Percentiles rank a stretch among this genome's conserved stretches.
Conservation (phyloP, 2,329 filamentous ascomycete genomes). For the Lanzia echinophila region DNA sequence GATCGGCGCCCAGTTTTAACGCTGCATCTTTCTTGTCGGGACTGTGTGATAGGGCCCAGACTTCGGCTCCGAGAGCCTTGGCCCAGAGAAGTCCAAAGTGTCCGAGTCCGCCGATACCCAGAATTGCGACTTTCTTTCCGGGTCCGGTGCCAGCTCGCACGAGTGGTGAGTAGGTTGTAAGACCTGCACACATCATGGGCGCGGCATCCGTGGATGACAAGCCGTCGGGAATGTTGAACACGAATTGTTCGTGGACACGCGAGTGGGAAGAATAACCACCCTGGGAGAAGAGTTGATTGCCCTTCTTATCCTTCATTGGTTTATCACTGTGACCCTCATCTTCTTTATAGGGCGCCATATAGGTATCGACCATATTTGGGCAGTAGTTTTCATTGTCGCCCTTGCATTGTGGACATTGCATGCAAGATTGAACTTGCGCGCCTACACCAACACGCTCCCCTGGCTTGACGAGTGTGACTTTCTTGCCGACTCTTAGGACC, state of each 20-base stretch:
- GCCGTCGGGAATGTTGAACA: constrained; percentile 48
- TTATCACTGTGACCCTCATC: constrained; percentile 8
- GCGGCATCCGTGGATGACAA: constrained; percentile 46
- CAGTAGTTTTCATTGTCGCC: constrained; percentile 25
- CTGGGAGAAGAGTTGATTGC: constrained; percentile 33
- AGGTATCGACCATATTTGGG: constrained; percentile 21
- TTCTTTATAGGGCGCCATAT: constrained; percentile 22
- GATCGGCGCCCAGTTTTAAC: constrained; percentile 53
- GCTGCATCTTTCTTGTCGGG: constrained; percentile 53
- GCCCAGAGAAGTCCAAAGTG: constrained; percentile 69
- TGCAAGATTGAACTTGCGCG: constrained; percentile 43
- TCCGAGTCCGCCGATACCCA: constrained; percentile 60
- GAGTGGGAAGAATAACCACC: constrained; percentile 47
- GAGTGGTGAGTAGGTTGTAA: constrained; percentile 67
- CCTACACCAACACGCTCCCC: constrained; percentile 47
- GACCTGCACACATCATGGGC: constrained; percentile 71
- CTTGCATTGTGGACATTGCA: constrained; percentile 45
- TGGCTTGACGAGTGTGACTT: constrained; percentile 48
- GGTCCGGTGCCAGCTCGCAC: constrained; percentile 60
- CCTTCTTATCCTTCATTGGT: constrained; percentile 7
- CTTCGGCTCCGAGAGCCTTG: constrained; percentile 60
- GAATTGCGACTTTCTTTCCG: constrained; percentile 63
- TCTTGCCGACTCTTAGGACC: constrained; percentile 47
- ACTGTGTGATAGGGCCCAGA: constrained; percentile 58
- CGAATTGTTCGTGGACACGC: constrained; percentile 52